These are phyloP conservation scores for Ceratocystis eucalypticola DNA, from an alignment of 2,329 filamentous ascomycete genomes.

Conservation along the genomic window DNA sequence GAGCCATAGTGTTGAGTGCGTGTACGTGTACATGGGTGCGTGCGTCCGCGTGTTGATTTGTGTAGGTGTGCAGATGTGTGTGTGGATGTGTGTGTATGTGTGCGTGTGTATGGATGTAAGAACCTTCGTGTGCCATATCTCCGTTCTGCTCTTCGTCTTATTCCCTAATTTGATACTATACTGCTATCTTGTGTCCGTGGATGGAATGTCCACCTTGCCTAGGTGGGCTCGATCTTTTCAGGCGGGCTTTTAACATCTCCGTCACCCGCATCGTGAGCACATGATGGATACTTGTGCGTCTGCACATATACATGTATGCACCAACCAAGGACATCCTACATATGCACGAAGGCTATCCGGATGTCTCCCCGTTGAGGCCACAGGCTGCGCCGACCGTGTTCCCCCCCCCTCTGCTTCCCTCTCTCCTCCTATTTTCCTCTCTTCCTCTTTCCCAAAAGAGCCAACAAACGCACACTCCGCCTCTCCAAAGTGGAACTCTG, in stretches of 20 bases:
- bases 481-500: background rate
- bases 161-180: background rate
- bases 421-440: background rate
- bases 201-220: too few relatives aligned
- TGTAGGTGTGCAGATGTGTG: background rate
- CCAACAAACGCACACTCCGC: background rate
- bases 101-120: background rate
- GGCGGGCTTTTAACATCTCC: background rate
- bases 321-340: background rate
- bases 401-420: too few relatives aligned
- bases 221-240: background rate
- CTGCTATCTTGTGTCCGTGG: too few relatives aligned
- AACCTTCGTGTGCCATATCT: background rate
- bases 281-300: background rate
- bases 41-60: background rate
- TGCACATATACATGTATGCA: background rate
- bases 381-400: background rate
- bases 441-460: background rate
- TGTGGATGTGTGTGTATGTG: background rate
- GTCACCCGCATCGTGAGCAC: background rate
- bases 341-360: background rate
- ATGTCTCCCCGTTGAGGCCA: background rate
- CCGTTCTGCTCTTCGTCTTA: background rate
- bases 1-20: background rate
- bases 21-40: background rate